phyloP scores from a whole-genome alignment of 2,329 filamentous ascomycete genomes.

The Pseudogymnoascus sp. region DNA sequence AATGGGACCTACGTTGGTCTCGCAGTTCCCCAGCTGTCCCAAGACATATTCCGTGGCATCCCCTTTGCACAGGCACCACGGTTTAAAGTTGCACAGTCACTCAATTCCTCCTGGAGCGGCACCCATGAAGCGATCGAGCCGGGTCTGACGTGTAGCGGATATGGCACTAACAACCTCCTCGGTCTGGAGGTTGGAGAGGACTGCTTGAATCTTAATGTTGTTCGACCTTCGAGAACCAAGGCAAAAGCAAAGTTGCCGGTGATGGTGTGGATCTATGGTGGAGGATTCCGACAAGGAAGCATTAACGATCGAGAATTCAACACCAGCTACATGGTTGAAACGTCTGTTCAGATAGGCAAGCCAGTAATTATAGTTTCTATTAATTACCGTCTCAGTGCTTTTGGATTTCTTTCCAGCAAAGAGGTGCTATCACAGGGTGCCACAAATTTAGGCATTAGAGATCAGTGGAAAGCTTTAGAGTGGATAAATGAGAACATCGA shows the following conservation, averaged over 20 bases:
- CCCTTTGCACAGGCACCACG: slow-evolving; percentile 12
- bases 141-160: background rate
- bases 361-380: slow-evolving; percentile 49
- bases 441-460: slow-evolving; percentile 56
- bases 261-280: slow-evolving; percentile 55
- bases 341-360: background rate
- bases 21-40: slow-evolving; percentile 7
- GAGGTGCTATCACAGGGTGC: slow-evolving; percentile 37
- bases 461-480: slow-evolving; percentile 49
- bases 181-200: slow-evolving; percentile 33
- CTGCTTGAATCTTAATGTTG: slow-evolving; percentile 46
- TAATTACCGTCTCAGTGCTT: slow-evolving; percentile 52
- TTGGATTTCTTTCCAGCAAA: slow-evolving; percentile 55
- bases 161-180: slow-evolving; percentile 7
- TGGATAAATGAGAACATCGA: slow-evolving; percentile 55
- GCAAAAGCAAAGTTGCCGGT: slow-evolving; percentile 35
- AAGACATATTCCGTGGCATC: slow-evolving; percentile 13
- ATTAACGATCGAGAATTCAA: slow-evolving; percentile 48
- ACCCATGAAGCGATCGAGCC: slow-evolving; percentile 3
- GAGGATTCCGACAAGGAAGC: slow-evolving; percentile 49
- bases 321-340: slow-evolving; percentile 40
- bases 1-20: background rate
- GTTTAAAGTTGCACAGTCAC: slow-evolving; percentile 9
- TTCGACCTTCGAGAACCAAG: slow-evolving; percentile 24
- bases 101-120: background rate